A percentile compares a stretch with the other conserved stretches of the same genome.
phyloP scores from a whole-genome alignment of 2,329 filamentous ascomycete species.

The Cordyceps pruinosa region DNA sequence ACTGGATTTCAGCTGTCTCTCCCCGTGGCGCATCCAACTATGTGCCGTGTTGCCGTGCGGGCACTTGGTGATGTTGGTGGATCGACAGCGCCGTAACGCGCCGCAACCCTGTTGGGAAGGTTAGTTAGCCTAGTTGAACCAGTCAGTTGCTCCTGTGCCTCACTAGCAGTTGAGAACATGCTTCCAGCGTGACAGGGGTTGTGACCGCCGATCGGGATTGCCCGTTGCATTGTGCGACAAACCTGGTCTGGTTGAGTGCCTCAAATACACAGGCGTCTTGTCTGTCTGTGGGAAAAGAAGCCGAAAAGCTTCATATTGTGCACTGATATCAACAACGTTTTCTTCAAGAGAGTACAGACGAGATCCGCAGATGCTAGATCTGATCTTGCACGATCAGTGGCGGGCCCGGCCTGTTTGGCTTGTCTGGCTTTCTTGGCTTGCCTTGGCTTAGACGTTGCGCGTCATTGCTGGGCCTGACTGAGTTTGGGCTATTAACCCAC shows the following conservation, averaged over 20 bases:
- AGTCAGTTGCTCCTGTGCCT: background rate
- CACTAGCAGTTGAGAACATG: background rate
- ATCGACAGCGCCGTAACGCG: background rate
- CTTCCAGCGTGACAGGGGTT: background rate
- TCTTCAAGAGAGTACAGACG: too few relatives aligned
- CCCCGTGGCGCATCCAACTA: slow-evolving; percentile 1
- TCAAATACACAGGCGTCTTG: background rate
- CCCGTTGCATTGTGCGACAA: background rate
- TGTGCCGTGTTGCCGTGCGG: slow-evolving; percentile 7
- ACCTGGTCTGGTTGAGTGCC: background rate
- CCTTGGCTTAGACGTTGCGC: background rate
- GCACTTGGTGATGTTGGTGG: background rate
- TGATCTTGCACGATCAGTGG: background rate
- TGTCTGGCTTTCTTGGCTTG: background rate
- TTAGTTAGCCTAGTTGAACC: background rate
- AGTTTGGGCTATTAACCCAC: too few relatives aligned
- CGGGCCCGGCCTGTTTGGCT: too few relatives aligned
- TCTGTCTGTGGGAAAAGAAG: background rate
- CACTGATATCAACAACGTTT: background rate
- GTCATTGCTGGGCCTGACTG: background rate
- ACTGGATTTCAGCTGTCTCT: background rate
- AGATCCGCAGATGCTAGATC: background rate
- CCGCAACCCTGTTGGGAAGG: background rate
- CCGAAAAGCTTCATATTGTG: too few relatives aligned
- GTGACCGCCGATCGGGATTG: background rate